phyloP scores from a whole-genome alignment of 352 stramenopile genomes.

The Aphanomyces invadans region DNA sequence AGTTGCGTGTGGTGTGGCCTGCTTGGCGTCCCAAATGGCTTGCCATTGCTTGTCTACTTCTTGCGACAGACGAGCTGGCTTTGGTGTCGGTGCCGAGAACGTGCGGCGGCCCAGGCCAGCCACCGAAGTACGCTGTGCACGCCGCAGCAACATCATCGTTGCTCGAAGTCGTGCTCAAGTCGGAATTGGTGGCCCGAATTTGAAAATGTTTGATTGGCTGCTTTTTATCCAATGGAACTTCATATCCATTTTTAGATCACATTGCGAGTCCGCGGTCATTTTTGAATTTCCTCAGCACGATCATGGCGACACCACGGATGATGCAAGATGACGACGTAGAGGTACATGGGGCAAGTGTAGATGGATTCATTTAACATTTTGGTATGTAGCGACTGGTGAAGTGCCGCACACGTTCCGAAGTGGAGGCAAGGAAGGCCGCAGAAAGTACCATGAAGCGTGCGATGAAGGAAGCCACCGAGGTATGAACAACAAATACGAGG shows the following conservation, averaged over 20 bases:
- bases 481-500: not conserved
- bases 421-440: constrained; percentile 57
- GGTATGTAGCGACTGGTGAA: constrained; percentile 57
- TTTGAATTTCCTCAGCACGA: not conserved
- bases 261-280: too few relatives aligned
- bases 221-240: not conserved
- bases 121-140: not conserved
- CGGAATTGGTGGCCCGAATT: not conserved
- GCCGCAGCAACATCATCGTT: constrained; percentile 32
- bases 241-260: not conserved
- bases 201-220: constrained; percentile 1
- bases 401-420: constrained; percentile 64
- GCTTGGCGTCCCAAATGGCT: constrained; percentile 20
- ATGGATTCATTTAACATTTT: too few relatives aligned
- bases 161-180: constrained; percentile 30
- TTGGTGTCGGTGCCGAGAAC: constrained; percentile 7
- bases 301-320: constrained; percentile 16
- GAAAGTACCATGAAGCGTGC: constrained; percentile 70
- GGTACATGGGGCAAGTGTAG: not conserved
- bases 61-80: constrained; percentile 19
- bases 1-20: not conserved
- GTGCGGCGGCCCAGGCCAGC: not conserved
- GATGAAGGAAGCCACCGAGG: constrained; percentile 54
- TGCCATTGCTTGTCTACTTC: constrained; percentile 25
- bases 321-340: constrained; percentile 18